phyloP scores from a whole-genome alignment of 148 eudicot species.

The Rhododendron williamsianum region DNA sequence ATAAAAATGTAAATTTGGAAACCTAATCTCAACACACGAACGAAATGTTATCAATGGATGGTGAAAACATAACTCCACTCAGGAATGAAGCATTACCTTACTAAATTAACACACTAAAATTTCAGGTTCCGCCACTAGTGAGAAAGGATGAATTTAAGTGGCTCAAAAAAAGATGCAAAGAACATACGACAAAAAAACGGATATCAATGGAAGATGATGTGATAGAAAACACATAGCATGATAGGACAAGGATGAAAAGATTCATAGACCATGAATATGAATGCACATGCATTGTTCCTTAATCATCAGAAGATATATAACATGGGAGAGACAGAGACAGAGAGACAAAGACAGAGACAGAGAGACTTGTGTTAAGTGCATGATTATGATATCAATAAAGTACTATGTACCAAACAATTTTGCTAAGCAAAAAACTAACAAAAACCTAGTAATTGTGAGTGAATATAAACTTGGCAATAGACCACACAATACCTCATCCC shows the following conservation, averaged over 20 bases:
- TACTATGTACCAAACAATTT: not conserved
- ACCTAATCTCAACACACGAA: not conserved
- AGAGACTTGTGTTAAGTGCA: not conserved
- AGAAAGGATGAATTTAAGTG: not conserved
- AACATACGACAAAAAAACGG: not conserved
- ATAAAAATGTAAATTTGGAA: not conserved
- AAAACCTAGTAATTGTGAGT: not conserved
- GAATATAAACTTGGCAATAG: not conserved
- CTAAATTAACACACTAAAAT: not conserved
- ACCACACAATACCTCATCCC: conserved; percentile 76
- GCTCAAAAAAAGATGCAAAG: not conserved
- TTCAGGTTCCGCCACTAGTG: not conserved
- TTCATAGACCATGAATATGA: not conserved
- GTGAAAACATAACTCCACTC: not conserved
- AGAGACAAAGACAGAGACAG: not conserved
- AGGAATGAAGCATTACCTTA: not conserved
- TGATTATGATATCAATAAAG: not conserved
- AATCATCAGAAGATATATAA: not conserved
- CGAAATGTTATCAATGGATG: not conserved
- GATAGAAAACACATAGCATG: not conserved
- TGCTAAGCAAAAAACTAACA: not conserved
- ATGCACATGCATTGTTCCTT: not conserved
- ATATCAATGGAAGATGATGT: not conserved
- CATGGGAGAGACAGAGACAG: not conserved
- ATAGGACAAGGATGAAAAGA: not conserved